phyloP scores from a whole-genome alignment of 768 basidiomycete species.

The Russula lepida region DNA sequence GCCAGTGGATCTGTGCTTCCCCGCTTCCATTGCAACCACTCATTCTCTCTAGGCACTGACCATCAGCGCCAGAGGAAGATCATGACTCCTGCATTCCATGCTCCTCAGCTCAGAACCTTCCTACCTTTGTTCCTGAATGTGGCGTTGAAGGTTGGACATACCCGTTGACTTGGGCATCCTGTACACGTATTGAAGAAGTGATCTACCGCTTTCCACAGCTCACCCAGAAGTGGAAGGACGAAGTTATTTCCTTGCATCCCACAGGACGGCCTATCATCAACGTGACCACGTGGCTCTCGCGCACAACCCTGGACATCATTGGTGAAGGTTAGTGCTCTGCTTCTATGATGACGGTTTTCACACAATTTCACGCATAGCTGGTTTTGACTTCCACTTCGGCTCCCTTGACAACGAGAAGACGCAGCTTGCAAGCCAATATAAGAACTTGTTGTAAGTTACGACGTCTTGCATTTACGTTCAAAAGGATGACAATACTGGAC shows the following conservation, averaged over 20 bases:
- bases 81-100: conserved; percentile 27
- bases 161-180: neutral
- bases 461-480: neutral
- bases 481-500: neutral
- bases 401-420: conserved; percentile 11
- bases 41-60: conserved; percentile 15
- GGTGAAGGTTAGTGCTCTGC: conserved; percentile 20
- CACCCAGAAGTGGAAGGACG: conserved; percentile 25
- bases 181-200: neutral
- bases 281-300: conserved; percentile 22
- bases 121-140: conserved; percentile 23
- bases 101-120: conserved; percentile 24
- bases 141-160: conserved; percentile 1
- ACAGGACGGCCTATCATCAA: conserved; percentile 17
- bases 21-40: neutral
- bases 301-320: conserved; percentile 25
- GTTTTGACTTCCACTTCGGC: conserved; percentile 19
- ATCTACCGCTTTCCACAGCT: conserved; percentile 17
- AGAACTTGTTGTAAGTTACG: conserved; percentile 14
- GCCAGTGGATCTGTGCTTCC: neutral
- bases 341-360: neutral
- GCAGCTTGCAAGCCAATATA: conserved; percentile 2
- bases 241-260: conserved; percentile 11
- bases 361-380: neutral
- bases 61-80: conserved; percentile 25